Evolutionary conservation across 1,284 basidiomycete species (phyloP).

Genomic region (Mycena citricolor): DNA sequence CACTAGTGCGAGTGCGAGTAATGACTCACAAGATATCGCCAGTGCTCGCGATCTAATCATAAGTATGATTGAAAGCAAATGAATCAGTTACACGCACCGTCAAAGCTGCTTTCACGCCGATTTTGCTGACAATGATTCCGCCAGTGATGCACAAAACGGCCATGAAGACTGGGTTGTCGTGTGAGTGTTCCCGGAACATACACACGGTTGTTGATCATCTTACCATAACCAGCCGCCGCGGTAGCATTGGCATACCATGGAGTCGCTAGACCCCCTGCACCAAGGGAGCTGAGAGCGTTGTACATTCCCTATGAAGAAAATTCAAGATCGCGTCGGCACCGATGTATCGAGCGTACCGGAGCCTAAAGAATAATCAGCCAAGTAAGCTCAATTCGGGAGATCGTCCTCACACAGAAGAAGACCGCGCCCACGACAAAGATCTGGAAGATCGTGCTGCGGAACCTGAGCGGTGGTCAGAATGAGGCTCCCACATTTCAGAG

Average conservation of each 20-base stretch:
- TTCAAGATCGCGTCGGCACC: neutral
- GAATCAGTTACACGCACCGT: constrained; percentile 25
- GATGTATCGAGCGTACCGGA: constrained; percentile 22
- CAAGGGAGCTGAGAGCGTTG: constrained; percentile 32
- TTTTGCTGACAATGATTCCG: constrained; percentile 35
- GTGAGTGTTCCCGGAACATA: neutral
- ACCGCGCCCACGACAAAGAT: constrained; percentile 34
- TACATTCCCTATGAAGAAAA: constrained; percentile 33
- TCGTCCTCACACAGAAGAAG: constrained; percentile 35
- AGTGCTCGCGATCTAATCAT: constrained; percentile 32
- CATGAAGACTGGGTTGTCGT: constrained; percentile 30
- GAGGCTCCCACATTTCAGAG: too few species aligned
- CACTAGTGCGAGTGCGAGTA: neutral
- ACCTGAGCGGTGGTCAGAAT: too few species aligned
- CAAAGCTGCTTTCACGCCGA: constrained; percentile 30
- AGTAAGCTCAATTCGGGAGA: too few species aligned
- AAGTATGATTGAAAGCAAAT: neutral
- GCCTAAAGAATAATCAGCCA: constrained; percentile 25
- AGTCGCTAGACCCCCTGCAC: constrained; percentile 35
- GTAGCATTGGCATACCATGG: constrained; percentile 35
- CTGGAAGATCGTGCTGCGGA: constrained; percentile 33
- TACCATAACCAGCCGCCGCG: constrained; percentile 34
- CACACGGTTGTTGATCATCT: neutral
- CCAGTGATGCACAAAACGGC: constrained; percentile 33
- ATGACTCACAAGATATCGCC: constrained; percentile 33